A percentile compares a stretch with the other conserved stretches of the same genome.
phyloP scores from a whole-genome alignment of 225 moss, liverwort and hornwort genomes.

The Neckera pumila region DNA sequence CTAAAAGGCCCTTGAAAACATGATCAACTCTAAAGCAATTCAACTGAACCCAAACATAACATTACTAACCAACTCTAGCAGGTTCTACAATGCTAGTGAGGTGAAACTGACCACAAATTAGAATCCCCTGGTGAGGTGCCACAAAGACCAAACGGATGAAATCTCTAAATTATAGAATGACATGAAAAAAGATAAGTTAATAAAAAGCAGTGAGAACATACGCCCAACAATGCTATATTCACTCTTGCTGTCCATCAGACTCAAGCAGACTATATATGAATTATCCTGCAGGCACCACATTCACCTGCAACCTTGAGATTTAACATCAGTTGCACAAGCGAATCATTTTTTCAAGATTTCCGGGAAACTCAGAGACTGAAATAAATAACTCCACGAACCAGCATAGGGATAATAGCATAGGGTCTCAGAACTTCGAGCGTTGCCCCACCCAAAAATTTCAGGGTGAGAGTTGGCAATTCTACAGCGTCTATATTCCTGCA shows the following conservation, averaged over 20 bases:
- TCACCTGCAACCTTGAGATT: background rate
- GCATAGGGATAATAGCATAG: background rate
- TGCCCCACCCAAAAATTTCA: constrained; percentile 20
- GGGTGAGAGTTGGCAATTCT: constrained; percentile 9
- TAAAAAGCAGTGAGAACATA: background rate
- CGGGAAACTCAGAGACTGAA: background rate
- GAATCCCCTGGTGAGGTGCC: background rate
- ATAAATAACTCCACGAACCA: background rate
- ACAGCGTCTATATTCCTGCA: constrained; percentile 1
- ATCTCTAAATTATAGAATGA: background rate
- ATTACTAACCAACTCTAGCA: background rate
- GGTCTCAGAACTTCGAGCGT: constrained; percentile 6
- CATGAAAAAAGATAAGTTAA: background rate
- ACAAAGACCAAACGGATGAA: background rate
- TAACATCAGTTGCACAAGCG: background rate
- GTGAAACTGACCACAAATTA: background rate
- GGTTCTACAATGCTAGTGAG: background rate
- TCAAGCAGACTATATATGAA: constrained; percentile 18
- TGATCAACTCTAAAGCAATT: background rate
- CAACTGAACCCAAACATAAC: background rate
- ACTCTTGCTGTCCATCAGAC: constrained; percentile 28
- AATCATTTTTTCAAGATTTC: background rate
- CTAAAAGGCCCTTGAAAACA: background rate
- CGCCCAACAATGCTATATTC: constrained; percentile 34
- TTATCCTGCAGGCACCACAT: constrained; percentile 12